Base-by-base conservation (phyloP, 805 yeast genomes). In the Saturnispora sekii region DNA sequence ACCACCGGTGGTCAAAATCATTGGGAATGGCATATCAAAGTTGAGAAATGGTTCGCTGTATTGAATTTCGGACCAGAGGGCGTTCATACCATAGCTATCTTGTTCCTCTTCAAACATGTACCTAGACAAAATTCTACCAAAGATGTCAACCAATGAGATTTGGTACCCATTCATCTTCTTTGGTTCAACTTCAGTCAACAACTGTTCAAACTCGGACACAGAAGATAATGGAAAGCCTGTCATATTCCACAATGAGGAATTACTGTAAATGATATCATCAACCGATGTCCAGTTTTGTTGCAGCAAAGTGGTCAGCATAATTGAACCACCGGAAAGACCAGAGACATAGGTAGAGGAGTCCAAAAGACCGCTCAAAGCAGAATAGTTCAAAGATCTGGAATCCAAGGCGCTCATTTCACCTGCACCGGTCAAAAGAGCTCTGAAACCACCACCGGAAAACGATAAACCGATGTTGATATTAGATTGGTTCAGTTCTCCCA, bases 341-440 rank as follows among this genome's bases (percentile, higher is more conserved):
- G 84, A 67, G 5, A 86, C 62, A 56, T 86, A 86, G n/a, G 79
- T 72, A 0, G 87, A 53, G 14, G 81, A 65, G 57, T 86, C 89
- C 32, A 86, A 63, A 17, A 86, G 60, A 5, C 96, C 96, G 56
- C 53, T 16, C 63, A 57, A 48, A 16, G 46, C 53, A 17, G 52
- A 45, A 14, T 48, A 62, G 28, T 66, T 64, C 1, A 73, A 63
- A n/a, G 89, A 75, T 52, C 93, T 69, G 46, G 78, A 76, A 59
- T 86, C 96, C 51, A 84, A 62, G 0, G 89, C 95, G 3, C 84
- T 67, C n/a, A 86, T 57, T 59, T 77, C 77, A 31, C 95, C 95
- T 6, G 94, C 94, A 14, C 94, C 95, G 38, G 71, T 64, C 40
- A 86, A 63, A 82, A 86, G 81, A 33, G 95, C 93, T 50, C 95